These are phyloP conservation scores for Rosa lucieae DNA, from an alignment of 306 rosid species.

Conservation along the genomic window DNA sequence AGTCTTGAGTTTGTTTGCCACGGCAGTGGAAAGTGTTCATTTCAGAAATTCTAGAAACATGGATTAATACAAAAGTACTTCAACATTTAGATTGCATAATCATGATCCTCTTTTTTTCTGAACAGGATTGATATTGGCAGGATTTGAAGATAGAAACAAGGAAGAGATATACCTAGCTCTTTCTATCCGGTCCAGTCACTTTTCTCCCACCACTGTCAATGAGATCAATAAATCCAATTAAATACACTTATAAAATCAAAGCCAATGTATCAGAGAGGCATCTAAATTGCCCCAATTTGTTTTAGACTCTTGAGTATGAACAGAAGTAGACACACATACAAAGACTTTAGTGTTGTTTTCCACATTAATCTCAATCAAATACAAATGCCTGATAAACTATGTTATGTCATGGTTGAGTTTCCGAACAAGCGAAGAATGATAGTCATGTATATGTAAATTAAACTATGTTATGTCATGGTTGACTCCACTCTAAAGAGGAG, in stretches of 20 bases:
- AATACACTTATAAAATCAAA: constrained; percentile 77
- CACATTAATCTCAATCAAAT: neutral
- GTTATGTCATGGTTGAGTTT: neutral
- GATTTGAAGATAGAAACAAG: constrained; percentile 16
- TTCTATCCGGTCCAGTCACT: constrained; percentile 99
- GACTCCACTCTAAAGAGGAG: constrained; percentile 81
- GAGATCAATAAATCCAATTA: constrained; percentile 93
- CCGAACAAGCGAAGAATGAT: neutral
- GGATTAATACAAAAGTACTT: neutral
- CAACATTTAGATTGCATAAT: neutral
- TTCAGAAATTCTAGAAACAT: constrained; percentile 8
- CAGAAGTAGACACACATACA: neutral
- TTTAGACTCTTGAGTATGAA: neutral
- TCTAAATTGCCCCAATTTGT: constrained; percentile 5
- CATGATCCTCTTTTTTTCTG: neutral
- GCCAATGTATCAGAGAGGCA: constrained; percentile 15
- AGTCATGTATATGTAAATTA: constrained; percentile 12
- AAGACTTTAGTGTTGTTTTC: neutral
- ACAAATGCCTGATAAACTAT: neutral
- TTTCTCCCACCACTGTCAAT: constrained; percentile 99
- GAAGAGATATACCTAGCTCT: constrained; percentile 81
- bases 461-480: too few species aligned
- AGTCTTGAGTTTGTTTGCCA: neutral
- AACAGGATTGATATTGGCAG: constrained; percentile 14
- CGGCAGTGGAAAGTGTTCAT: neutral